Evolutionary conservation across 768 basidiomycete genomes (phyloP).

Genomic region (Hysterangium stoloniferum): DNA sequence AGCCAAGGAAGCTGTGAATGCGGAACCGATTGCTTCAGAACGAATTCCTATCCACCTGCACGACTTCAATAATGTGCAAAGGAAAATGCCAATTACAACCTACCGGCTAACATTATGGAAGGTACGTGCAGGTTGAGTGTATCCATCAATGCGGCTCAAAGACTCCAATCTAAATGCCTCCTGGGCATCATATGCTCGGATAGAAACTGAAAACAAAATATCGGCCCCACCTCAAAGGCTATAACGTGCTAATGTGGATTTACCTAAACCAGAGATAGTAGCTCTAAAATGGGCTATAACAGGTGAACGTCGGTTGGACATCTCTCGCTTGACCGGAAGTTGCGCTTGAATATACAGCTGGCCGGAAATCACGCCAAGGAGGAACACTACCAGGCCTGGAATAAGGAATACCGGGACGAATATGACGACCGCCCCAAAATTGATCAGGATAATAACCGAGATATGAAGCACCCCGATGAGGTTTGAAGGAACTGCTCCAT

Average conservation of each 20-base stretch:
- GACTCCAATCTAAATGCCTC: constrained; percentile 21
- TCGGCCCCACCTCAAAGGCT: not conserved
- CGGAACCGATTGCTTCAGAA: constrained; percentile 32
- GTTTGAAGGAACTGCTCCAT: constrained; percentile 2
- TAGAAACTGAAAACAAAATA: constrained; percentile 24
- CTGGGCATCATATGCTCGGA: constrained; percentile 32
- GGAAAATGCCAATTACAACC: not conserved
- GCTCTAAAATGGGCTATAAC: constrained; percentile 16
- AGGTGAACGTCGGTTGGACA: constrained; percentile 15
- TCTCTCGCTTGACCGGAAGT: not conserved
- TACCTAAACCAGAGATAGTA: constrained; percentile 10
- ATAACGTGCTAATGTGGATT: not conserved
- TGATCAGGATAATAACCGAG: not conserved
- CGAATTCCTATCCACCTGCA: constrained; percentile 20
- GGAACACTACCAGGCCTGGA: constrained; percentile 14
- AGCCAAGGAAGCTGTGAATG: constrained; percentile 24
- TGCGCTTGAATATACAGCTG: constrained; percentile 21
- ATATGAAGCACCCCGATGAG: not conserved
- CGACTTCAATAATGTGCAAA: not conserved
- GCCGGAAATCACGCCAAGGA: constrained; percentile 24
- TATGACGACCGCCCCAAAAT: not conserved
- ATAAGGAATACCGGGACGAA: not conserved
- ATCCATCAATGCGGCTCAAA: constrained; percentile 26
- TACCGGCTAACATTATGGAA: constrained; percentile 25
- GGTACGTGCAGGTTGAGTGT: constrained; percentile 15